These are phyloP conservation scores for Sugiyamaella mastotermitis DNA, from an alignment of 805 yeast genomes.

Conservation along the genomic window DNA sequence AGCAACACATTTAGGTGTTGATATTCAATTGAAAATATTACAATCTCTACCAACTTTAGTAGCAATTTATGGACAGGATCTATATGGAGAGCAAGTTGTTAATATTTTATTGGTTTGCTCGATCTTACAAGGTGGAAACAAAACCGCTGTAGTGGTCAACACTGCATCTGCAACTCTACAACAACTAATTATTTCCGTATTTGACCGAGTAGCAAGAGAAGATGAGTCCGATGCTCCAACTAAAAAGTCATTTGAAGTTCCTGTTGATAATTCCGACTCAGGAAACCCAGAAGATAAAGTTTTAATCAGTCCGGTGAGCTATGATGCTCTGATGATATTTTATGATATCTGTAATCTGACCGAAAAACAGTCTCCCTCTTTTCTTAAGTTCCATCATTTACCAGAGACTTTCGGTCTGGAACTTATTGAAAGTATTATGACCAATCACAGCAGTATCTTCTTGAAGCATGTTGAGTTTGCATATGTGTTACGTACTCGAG, in stretches of 20 bases:
- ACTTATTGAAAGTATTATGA: slow-evolving; percentile 69
- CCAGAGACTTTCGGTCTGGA: slow-evolving; percentile 72
- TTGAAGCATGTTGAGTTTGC: slow-evolving; percentile 56
- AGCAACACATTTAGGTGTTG: slow-evolving; percentile 69
- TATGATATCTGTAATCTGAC: slow-evolving; percentile 66
- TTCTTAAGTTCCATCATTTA: slow-evolving; percentile 44
- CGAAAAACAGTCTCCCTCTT: slow-evolving; percentile 50
- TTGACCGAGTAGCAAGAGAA: slow-evolving; percentile 54
- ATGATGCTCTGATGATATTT: slow-evolving; percentile 67
- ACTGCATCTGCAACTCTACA: slow-evolving; percentile 93
- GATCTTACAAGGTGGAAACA: slow-evolving; percentile 59
- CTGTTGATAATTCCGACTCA: slow-evolving; percentile 31
- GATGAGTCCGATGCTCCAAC: slow-evolving; percentile 24
- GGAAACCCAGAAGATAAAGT: slow-evolving; percentile 32
- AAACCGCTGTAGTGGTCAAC: slow-evolving; percentile 71
- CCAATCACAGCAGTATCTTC: slow-evolving; percentile 56
- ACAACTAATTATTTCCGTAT: slow-evolving; percentile 72
- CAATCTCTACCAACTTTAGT: slow-evolving; percentile 76
- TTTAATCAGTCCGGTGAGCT: slow-evolving; percentile 46
- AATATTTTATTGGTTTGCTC: slow-evolving; percentile 65
- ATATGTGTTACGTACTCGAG: slow-evolving; percentile 55
- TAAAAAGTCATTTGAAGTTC: slow-evolving; percentile 29
- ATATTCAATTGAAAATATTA: slow-evolving; percentile 77
- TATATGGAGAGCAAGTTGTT: slow-evolving; percentile 51
- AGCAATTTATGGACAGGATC: slow-evolving; percentile 51